Evolutionary conservation across 352 stramenopile species (phyloP).

Genomic region (Phytophthora kernoviae): DNA sequence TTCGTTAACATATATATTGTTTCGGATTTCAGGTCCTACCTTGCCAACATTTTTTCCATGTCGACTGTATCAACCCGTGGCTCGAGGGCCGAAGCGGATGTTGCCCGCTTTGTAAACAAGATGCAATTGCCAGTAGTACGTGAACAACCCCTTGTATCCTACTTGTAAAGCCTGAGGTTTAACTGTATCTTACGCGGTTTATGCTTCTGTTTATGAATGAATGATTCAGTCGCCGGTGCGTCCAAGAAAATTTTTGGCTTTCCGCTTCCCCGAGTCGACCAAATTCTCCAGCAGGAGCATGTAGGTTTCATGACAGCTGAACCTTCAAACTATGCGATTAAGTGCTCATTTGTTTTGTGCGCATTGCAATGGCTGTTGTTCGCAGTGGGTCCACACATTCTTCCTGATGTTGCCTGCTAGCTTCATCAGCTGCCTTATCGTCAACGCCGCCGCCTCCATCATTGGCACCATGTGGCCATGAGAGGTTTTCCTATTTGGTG

Average conservation of each 20-base stretch:
- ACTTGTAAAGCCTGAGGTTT: no score
- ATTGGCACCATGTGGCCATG: conserved; percentile 83
- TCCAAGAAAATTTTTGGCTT: conserved; percentile 76
- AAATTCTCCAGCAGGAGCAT: conserved; percentile 81
- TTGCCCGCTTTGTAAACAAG: conserved; percentile 86
- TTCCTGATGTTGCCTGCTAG: conserved; percentile 83
- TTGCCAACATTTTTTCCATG: conserved; percentile 88
- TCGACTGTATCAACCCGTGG: conserved; percentile 88
- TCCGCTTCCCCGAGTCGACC: conserved; percentile 55
- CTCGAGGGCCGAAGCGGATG: conserved; percentile 74
- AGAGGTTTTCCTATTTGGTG: conserved; percentile 18
- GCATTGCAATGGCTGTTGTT: conserved; percentile 16
- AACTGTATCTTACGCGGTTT: conserved; percentile 5
- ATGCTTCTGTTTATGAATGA: conserved; percentile 1
- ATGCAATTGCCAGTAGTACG: conserved; percentile 72
- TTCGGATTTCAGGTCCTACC: conserved; percentile 55
- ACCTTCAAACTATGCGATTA: background rate
- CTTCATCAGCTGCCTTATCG: conserved; percentile 81
- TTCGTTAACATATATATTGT: no score
- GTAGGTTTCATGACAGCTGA: conserved; percentile 29
- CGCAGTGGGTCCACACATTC: conserved; percentile 75
- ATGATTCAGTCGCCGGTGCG: conserved; percentile 37
- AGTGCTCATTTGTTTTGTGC: conserved; percentile 15
- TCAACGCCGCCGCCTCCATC: conserved; percentile 73
- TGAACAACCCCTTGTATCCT: conserved; percentile 1